phyloP scores from a whole-genome alignment of 768 basidiomycete genomes.

The Pholiota microspora region DNA sequence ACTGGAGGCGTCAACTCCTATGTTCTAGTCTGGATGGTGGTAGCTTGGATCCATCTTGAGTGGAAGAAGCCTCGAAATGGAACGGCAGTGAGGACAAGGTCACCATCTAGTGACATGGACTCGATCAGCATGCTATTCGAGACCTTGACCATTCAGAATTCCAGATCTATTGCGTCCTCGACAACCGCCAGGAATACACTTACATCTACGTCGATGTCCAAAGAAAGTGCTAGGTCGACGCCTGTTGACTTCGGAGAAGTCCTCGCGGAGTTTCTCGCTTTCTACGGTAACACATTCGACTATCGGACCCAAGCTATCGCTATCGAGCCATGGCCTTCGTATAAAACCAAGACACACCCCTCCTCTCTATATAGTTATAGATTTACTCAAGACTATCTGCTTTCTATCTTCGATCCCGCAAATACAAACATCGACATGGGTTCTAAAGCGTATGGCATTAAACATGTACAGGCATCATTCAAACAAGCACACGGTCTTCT shows the following conservation, averaged over 20 bases:
- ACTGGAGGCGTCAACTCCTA: slow-evolving; percentile 27
- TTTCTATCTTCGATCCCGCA: slow-evolving; percentile 24
- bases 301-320: slow-evolving; percentile 15
- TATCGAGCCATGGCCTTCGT: slow-evolving; percentile 18
- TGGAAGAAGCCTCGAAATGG: slow-evolving; percentile 21
- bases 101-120: too few relatives aligned
- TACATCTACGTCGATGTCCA: not conserved
- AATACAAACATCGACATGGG: slow-evolving; percentile 21
- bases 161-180: too few relatives aligned
- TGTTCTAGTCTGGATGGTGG: slow-evolving; percentile 27
- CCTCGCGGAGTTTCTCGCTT: slow-evolving; percentile 21
- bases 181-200: not conserved
- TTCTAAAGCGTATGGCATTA: slow-evolving; percentile 24
- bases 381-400: slow-evolving; percentile 15
- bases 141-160: too few relatives aligned
- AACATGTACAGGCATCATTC: slow-evolving; percentile 22
- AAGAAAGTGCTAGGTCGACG: too few relatives aligned
- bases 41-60: slow-evolving; percentile 26
- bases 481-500: slow-evolving; percentile 14
- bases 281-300: slow-evolving; percentile 23
- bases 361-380: slow-evolving; percentile 4
- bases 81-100: too few relatives aligned
- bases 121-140: too few relatives aligned
- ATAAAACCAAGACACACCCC: slow-evolving; percentile 10
- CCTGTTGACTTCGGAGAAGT: slow-evolving; percentile 15